Conservation (phyloP, 306 rosid genomes). For the Dalbergia cochinchinensis region DNA sequence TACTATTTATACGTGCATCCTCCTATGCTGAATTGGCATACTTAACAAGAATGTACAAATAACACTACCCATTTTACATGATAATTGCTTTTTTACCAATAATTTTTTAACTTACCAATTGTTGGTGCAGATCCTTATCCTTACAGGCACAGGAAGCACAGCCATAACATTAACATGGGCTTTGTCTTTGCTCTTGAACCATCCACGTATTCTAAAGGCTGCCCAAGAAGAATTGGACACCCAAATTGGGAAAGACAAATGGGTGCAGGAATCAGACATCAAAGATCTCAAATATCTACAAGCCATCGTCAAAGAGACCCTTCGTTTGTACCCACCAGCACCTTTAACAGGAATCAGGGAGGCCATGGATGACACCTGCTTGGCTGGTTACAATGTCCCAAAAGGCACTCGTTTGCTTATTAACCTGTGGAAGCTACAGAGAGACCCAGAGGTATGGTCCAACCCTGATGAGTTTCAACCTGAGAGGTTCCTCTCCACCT, state of each 20-base stretch:
- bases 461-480: slow-evolving; percentile 56
- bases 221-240: slow-evolving; percentile 50
- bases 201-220: slow-evolving; percentile 37
- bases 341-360: slow-evolving; percentile 61
- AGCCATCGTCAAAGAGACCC: slow-evolving; percentile 57
- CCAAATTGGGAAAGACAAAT: slow-evolving; percentile 44
- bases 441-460: slow-evolving; percentile 52
- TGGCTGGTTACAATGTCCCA: slow-evolving; percentile 47
- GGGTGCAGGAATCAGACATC: slow-evolving; percentile 56
- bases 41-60: too few species aligned
- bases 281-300: slow-evolving; percentile 49
- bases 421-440: slow-evolving; percentile 53
- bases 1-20: too few species aligned
- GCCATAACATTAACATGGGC: slow-evolving; percentile 56
- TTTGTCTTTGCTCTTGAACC: slow-evolving; percentile 53
- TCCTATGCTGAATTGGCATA: too few species aligned
- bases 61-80: too few species aligned
- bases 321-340: slow-evolving; percentile 60
- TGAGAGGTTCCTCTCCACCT: slow-evolving; percentile 46
- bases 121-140: slow-evolving; percentile 41
- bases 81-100: too few species aligned
- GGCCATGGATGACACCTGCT: slow-evolving; percentile 42
- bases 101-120: neutral
- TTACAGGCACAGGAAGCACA: slow-evolving; percentile 59
- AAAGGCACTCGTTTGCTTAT: slow-evolving; percentile 56